Percentiles rank a stretch among this genome's conserved stretches.
Conservation (phyloP, 2,329 filamentous ascomycete species). For the Penicillium sclerotiorum region DNA sequence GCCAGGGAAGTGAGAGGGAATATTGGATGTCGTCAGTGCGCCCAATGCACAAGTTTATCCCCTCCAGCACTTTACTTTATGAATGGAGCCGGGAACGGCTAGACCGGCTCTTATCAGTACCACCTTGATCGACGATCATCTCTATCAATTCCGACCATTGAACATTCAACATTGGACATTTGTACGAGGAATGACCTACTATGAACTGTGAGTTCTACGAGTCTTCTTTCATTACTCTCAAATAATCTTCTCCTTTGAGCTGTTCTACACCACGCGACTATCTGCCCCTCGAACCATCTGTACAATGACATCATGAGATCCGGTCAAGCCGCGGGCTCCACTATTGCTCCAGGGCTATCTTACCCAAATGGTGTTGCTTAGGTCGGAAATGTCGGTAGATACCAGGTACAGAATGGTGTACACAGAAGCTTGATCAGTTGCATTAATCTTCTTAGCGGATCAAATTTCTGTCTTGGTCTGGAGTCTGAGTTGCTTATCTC, state of each 20-base stretch:
- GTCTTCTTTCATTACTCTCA: not conserved
- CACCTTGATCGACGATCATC: constrained; percentile 1
- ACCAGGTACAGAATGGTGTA: too few relatives aligned
- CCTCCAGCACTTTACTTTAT: not conserved
- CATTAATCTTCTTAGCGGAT: too few relatives aligned
- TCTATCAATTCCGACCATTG: not conserved
- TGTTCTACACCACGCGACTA: not conserved
- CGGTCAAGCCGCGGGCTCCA: not conserved
- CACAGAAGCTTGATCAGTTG: too few relatives aligned
- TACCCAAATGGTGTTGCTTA: not conserved
- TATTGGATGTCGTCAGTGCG: constrained; percentile 15
- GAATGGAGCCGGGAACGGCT: constrained; percentile 18
- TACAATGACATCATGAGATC: constrained; percentile 18
- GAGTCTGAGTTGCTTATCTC: too few relatives aligned
- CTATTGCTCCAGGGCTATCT: too few relatives aligned
- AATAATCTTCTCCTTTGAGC: not conserved
- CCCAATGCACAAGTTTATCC: constrained; percentile 9
- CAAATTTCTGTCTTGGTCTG: too few relatives aligned
- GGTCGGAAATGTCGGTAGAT: too few relatives aligned
- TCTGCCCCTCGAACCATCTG: not conserved
- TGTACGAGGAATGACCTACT: not conserved
- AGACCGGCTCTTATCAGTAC: constrained; percentile 16
- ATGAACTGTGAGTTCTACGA: not conserved
- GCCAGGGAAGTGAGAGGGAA: not conserved
- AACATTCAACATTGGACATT: not conserved